Conservation (phyloP, 257 asterid genomes). For the Nicotiana attenuata region DNA sequence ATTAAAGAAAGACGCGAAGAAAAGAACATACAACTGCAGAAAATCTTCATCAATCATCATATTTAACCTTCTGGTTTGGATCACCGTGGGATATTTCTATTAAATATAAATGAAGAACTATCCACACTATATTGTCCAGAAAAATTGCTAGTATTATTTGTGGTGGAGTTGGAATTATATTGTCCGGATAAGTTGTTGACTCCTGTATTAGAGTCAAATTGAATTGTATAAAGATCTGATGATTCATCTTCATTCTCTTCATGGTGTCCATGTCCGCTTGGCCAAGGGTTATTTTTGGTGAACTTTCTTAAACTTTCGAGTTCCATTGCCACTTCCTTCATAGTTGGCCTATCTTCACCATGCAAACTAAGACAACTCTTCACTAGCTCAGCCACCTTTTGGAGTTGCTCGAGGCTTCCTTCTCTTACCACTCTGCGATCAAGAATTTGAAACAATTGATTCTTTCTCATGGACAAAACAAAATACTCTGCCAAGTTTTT, state of each 20-base stretch:
- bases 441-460: constrained; percentile 26
- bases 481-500: constrained; percentile 32
- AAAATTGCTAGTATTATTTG: constrained; percentile 18
- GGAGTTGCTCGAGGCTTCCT: constrained; percentile 37
- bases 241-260: constrained; percentile 16
- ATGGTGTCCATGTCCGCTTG: constrained; percentile 15
- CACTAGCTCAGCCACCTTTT: constrained; percentile 31
- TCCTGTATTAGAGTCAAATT: constrained; percentile 9
- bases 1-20: background rate
- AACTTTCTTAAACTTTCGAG: constrained; percentile 28
- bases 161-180: constrained; percentile 11
- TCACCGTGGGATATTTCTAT: constrained; percentile 20
- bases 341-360: constrained; percentile 44
- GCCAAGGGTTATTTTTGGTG: constrained; percentile 6
- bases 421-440: constrained; percentile 36
- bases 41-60: background rate
- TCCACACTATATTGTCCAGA: constrained; percentile 36
- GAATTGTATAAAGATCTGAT: constrained; percentile 48
- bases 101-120: constrained; percentile 20
- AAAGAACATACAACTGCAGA: background rate
- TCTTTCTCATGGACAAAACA: constrained; percentile 19
- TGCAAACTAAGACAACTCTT: constrained; percentile 36
- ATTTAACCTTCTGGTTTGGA: background rate
- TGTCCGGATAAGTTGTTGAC: constrained; percentile 22
- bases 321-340: constrained; percentile 55